A percentile compares a stretch with the other conserved stretches of the same genome.
These are phyloP conservation scores for Floccularia luteovirens DNA, from an alignment of 768 basidiomycete genomes.

Conservation along the genomic window DNA sequence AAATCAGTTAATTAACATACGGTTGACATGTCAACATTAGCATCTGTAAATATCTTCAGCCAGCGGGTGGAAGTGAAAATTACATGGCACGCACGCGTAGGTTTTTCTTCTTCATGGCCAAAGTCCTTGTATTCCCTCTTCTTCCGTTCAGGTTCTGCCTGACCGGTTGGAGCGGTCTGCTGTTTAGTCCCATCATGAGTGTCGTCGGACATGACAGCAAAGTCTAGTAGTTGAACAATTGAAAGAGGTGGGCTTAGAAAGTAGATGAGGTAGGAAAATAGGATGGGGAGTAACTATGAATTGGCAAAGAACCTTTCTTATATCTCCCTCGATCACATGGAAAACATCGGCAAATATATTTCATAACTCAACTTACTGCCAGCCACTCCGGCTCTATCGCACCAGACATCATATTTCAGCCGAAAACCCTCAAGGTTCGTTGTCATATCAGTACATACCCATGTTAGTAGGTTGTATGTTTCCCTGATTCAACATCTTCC, in stretches of 20 bases:
- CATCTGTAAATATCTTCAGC: conserved; percentile 38
- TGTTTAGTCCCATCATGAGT: conserved; percentile 53
- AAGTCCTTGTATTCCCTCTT: conserved; percentile 88
- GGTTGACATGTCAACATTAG: conserved; percentile 78
- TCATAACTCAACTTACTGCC: too few species aligned
- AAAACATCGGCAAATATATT: too few species aligned
- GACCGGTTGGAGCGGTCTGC: conserved; percentile 24
- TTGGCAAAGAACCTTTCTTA: too few species aligned
- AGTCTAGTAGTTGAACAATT: conserved; percentile 2
- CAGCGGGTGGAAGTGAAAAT: conserved; percentile 7
- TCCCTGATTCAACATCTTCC: too few species aligned
- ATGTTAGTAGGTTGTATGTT: too few species aligned
- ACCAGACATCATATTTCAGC: too few species aligned
- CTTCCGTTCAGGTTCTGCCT: conserved; percentile 28
- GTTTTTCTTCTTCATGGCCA: conserved; percentile 59
- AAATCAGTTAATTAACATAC: conserved; percentile 21
- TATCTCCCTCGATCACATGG: too few species aligned
- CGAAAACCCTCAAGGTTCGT: too few species aligned
- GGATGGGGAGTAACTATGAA: too few species aligned
- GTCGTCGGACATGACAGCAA: conserved; percentile 10
- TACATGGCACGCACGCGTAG: conserved; percentile 47
- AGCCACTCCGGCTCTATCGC: too few species aligned
- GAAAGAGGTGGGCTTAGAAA: background rate
- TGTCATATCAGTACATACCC: too few species aligned
- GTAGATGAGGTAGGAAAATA: conserved; percentile 3